Percentiles rank a stretch among this genome's conserved stretches.
These are phyloP conservation scores for Penicillium concentricum DNA, from an alignment of 2,329 filamentous ascomycete species.

Conservation along the genomic window DNA sequence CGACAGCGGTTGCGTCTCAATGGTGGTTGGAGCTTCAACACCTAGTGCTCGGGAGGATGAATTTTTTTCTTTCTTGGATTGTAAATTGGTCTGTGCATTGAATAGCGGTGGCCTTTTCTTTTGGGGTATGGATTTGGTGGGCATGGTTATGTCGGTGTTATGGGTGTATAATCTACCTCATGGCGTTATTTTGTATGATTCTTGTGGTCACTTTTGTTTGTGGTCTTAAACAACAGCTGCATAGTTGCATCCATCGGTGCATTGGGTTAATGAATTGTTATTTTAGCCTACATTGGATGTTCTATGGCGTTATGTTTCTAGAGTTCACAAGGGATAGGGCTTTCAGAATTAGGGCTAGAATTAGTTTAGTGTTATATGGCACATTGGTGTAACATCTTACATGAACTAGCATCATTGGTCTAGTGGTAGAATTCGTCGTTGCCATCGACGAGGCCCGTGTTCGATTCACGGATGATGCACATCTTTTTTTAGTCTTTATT, in stretches of 20 bases:
- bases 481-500: constrained; percentile 7
- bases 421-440: constrained; percentile 49
- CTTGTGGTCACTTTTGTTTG: not conserved
- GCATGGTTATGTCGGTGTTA: constrained; percentile 13
- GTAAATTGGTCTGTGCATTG: constrained; percentile 6
- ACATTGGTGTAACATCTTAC: fast-evolving
- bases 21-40: constrained; percentile 74
- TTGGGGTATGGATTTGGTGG: not conserved
- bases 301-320: not conserved
- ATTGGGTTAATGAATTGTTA: constrained; percentile 15
- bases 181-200: constrained; percentile 17
- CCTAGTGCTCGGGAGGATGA: not conserved
- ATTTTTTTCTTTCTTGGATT: not conserved
- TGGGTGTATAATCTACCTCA: constrained; percentile 5
- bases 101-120: constrained; percentile 5
- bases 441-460: constrained; percentile 49
- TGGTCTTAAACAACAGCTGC: constrained; percentile 13
- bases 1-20: constrained; percentile 77
- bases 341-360: not conserved
- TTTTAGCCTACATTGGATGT: not conserved
- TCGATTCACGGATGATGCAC: constrained; percentile 46
- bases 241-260: constrained; percentile 18
- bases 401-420: constrained; percentile 43
- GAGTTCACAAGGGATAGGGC: not conserved
- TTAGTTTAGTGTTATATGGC: fast-evolving